Conservation (phyloP, 805 yeast species). For the Myxozyma nipponensis region DNA sequence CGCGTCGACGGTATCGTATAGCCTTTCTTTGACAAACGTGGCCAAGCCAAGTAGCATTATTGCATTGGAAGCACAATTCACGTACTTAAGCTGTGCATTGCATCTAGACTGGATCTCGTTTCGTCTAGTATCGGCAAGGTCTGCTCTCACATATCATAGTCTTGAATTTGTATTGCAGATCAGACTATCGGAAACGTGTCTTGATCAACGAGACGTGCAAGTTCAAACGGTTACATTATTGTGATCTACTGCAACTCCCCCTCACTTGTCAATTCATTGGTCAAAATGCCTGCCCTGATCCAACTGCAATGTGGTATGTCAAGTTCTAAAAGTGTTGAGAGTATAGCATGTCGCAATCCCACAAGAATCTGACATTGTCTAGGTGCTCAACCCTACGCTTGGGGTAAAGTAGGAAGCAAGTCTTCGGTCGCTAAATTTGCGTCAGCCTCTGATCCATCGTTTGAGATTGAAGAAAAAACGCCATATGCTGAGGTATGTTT, state of each 20-base stretch:
- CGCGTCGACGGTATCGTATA: too few relatives aligned
- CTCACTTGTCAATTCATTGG: background rate
- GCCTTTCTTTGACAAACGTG: too few relatives aligned
- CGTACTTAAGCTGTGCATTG: too few relatives aligned
- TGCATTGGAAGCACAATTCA: too few relatives aligned
- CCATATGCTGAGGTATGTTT: conserved; percentile 77
- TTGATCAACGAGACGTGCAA: too few relatives aligned
- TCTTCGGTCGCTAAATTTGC: conserved; percentile 92
- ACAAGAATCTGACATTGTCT: background rate
- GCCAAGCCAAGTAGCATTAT: too few relatives aligned
- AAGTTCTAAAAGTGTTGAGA: background rate
- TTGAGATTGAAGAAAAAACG: conserved; percentile 61
- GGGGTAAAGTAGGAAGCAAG: conserved; percentile 66
- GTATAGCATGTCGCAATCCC: background rate
- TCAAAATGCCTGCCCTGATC: conserved; percentile 27
- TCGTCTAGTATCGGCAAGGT: too few relatives aligned
- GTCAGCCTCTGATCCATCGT: conserved; percentile 56
- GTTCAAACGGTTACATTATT: too few relatives aligned
- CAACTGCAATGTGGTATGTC: conserved; percentile 39
- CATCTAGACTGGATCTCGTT: too few relatives aligned
- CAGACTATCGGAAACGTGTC: too few relatives aligned
- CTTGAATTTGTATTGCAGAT: too few relatives aligned
- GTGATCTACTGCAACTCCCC: background rate
- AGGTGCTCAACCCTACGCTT: conserved; percentile 26
- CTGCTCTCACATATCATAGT: too few relatives aligned